These are phyloP conservation scores for Boletus barrowsii DNA, from an alignment of 768 basidiomycete genomes.

Conservation along the genomic window DNA sequence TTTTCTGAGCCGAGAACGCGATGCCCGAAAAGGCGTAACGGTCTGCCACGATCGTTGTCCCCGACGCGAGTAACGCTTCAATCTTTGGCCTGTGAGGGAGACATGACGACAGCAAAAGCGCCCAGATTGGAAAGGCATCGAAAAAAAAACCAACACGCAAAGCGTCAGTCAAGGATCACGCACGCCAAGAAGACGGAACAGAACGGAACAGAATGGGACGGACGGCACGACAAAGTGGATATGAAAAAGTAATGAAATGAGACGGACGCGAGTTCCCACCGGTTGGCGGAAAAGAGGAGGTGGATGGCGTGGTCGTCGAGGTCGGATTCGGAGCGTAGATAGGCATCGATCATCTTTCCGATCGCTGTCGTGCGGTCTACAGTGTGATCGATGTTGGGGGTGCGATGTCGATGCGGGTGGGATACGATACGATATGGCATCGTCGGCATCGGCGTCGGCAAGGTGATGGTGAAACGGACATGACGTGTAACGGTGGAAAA, in stretches of 20 bases:
- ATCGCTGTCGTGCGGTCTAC: constrained; percentile 88
- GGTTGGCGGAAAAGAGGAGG: constrained; percentile 92
- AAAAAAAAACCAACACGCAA: not conserved
- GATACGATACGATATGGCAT: no score
- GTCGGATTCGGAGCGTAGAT: constrained; percentile 79
- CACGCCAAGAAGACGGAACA: no score
- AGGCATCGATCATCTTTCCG: constrained; percentile 90
- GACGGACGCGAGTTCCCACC: constrained; percentile 90
- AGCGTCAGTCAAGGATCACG: not conserved
- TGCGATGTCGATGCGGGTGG: no score
- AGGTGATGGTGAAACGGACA: not conserved
- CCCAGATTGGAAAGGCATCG: not conserved
- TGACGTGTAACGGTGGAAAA: not conserved
- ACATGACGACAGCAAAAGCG: no score
- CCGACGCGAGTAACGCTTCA: constrained; percentile 50
- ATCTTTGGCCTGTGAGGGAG: constrained; percentile 52
- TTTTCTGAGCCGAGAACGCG: constrained; percentile 75
- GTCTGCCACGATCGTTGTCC: constrained; percentile 81
- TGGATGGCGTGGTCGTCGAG: constrained; percentile 92
- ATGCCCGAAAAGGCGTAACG: constrained; percentile 96
- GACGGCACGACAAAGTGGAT: constrained; percentile 21
- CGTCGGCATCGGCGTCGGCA: not conserved
- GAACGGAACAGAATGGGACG: not conserved
- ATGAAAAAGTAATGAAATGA: no score
- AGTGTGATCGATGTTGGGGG: not conserved